Base-by-base conservation (phyloP, 2,329 filamentous ascomycete genomes). In the Berkeleyomyces rouxiae region DNA sequence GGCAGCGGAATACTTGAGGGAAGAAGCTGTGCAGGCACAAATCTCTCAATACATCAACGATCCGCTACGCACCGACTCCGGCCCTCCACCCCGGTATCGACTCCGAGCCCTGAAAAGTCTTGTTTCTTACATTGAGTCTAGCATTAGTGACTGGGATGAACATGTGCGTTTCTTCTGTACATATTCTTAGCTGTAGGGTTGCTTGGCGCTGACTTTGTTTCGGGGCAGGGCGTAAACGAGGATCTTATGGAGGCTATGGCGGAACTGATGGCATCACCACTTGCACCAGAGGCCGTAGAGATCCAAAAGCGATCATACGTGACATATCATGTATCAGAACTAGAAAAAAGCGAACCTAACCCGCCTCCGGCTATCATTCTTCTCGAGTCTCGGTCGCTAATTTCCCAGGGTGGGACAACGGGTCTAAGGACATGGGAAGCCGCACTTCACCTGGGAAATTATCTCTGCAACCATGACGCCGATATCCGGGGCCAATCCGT, bases 361-460 rank as follows among this genome's bases (percentile, higher is more conserved):
- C 39, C 13, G 11, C 11, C 44, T 40, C 59, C 37, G 58, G 60
- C 66, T 37, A 79, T 90, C 63, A 86, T 83, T 0, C 74, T 90
- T 1, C 77, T 87, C 11, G 88, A 91, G 72, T 83, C 84, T 40
- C 81, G 83, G 2, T 79, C 79, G 39, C 77, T 91, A 37, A 81
- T 92, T 58, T 83, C 86, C 1, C 84, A 84, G 1, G 79, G 78
- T 0, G 86, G 87, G 0, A 90, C 86, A 0, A 92, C 88, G 0
- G 88, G 88, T 1, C 77, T 88, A 33, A 80, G 88, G 42, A 92
- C 88, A 0, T 93, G 88, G 88, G 88, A 92, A 71, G 88, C 88
- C 0, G 83, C 86, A 1, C 74, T 92, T 7, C 85, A 90, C 67
- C 76, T 92, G 0, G 86, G 85, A 1, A 79, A 84, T 53, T 90